Percentiles rank a stretch among this genome's conserved stretches.
These are phyloP conservation scores for Cystobasidium slooffiae DNA, from an alignment of 1,284 basidiomycete genomes.

Conservation along the genomic window DNA sequence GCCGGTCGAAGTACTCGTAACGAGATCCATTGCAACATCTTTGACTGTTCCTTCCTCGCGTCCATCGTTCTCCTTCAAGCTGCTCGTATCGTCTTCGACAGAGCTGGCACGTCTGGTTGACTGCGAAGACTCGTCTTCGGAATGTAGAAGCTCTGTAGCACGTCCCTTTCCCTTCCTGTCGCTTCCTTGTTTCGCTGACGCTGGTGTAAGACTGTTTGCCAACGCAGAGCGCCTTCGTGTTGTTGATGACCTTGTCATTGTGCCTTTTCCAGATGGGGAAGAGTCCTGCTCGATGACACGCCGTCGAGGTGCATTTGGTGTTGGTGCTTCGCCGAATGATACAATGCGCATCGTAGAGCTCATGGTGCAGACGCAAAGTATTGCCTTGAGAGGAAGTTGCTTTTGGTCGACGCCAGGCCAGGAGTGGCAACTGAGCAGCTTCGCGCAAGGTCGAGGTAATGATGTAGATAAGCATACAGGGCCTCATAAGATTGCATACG, in stretches of 20 bases:
- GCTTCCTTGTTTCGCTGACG: constrained; percentile 6
- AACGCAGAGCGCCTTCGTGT: constrained; percentile 5
- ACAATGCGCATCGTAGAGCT: constrained; percentile 3
- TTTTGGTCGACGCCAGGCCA: too few relatives aligned
- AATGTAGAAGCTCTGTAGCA: neutral
- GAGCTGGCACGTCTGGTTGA: constrained; percentile 9
- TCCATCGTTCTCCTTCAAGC: constrained; percentile 7
- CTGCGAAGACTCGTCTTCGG: neutral
- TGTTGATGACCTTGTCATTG: neutral
- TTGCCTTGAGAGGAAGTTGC: too few relatives aligned
- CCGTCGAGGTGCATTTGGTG: neutral
- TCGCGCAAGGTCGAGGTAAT: too few relatives aligned
- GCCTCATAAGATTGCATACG: too few relatives aligned
- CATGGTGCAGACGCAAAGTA: neutral
- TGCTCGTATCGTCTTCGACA: neutral
- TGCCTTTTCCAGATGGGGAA: neutral
- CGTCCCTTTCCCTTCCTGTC: constrained; percentile 13
- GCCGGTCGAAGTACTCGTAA: constrained; percentile 36
- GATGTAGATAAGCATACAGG: too few relatives aligned
- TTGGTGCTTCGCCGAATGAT: constrained; percentile 4
- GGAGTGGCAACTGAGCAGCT: too few relatives aligned
- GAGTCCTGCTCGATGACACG: constrained; percentile 5
- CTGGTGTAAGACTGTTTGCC: constrained; percentile 5
- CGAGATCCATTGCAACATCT: constrained; percentile 28
- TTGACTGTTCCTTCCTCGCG: neutral